Evolutionary conservation across 805 yeast genomes (phyloP), one percentile per base, ranked within the genome.

Genomic region (Lipomyces spencermartinsiae): DNA sequence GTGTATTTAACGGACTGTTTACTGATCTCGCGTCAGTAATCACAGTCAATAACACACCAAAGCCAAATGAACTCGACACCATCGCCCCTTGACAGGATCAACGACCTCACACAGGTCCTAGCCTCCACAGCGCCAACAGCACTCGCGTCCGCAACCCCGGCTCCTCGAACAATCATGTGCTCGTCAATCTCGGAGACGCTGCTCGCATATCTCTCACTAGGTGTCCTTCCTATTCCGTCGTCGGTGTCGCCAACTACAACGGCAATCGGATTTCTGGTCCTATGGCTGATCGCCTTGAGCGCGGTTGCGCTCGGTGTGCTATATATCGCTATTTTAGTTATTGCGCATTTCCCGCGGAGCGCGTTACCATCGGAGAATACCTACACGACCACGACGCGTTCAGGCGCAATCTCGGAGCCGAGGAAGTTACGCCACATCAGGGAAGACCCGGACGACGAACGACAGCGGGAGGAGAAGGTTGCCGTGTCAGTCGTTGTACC

Each of bases 401-500:
- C 51, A 1, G 66, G 64, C 7, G 34, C 59, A 12, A 29, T 62
- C 8, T 29, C 54, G 31, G 70, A 55, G 39, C 57, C 59, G 6
- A 35, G 31, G 9, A 59, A 58, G 12, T 51, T 67, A 25, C 62
- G 63, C 14, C 59, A 51, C n/a, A 25, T 55, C 19, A 22, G 39
- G n/a, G 64, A 61, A 16, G 61, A 39, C n/a, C 9, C 16, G 19
- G 51, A 29, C 10, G 59, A 46, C 12, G 54, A 9, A 16, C 35
- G 29, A 8, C 37, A 34, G 16, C 12, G 58, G 29, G 19, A 56
- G 22, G 68, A 61, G 78, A 69, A 66, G 73, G 82, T 90, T 31
- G 84, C 84, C 39, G 74, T 94, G 56, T 87, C 95, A 33, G 89
- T 95, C 33, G 93, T 95, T 6, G 86, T 95, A 5, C 99, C 99